Percentiles rank a stretch among this genome's conserved stretches.
phyloP scores from a whole-genome alignment of 331 rosid species.

The Stylosanthes scabra region DNA sequence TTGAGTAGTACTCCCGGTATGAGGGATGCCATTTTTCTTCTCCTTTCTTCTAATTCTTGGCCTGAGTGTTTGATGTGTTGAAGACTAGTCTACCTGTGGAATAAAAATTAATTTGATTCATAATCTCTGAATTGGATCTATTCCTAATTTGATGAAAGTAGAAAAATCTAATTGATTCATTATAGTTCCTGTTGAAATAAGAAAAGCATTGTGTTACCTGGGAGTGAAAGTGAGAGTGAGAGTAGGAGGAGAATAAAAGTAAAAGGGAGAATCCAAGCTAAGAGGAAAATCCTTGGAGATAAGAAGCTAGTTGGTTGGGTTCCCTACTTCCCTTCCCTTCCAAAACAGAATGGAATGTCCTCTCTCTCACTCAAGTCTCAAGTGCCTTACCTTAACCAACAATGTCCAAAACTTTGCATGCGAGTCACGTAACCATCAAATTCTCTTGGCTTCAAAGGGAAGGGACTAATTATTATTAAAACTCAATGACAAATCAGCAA shows the following conservation, averaged over 20 bases:
- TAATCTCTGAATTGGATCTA: not conserved
- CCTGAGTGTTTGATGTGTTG: constrained; percentile 27
- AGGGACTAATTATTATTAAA: constrained; percentile 42
- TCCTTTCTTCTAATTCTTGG: constrained; percentile 17
- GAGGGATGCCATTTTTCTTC: constrained; percentile 78
- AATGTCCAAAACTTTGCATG: constrained; percentile 60
- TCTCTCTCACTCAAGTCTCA: constrained; percentile 10
- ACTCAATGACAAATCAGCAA: constrained; percentile 31
- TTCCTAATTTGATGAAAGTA: constrained; percentile 3
- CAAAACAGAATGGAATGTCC: constrained; percentile 34
- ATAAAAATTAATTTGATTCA: not conserved
- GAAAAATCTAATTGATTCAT: not conserved
- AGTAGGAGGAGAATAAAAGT: constrained; percentile 26
- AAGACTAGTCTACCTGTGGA: not conserved
- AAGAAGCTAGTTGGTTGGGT: constrained; percentile 8
- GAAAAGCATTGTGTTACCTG: constrained; percentile 28
- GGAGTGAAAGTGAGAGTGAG: not conserved
- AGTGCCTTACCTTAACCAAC: constrained; percentile 35
- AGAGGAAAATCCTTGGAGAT: constrained; percentile 32
- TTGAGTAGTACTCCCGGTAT: constrained; percentile 83
- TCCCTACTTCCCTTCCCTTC: constrained; percentile 17
- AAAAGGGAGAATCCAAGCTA: not conserved
- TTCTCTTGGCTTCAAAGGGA: constrained; percentile 75
- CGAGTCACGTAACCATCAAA: constrained; percentile 61
- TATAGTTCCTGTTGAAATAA: not conserved